Evolutionary conservation across 2,329 filamentous ascomycete genomes (phyloP), one percentile per base, ranked within the genome.

Genomic region (Stachybotrys chlorohalonatus): DNA sequence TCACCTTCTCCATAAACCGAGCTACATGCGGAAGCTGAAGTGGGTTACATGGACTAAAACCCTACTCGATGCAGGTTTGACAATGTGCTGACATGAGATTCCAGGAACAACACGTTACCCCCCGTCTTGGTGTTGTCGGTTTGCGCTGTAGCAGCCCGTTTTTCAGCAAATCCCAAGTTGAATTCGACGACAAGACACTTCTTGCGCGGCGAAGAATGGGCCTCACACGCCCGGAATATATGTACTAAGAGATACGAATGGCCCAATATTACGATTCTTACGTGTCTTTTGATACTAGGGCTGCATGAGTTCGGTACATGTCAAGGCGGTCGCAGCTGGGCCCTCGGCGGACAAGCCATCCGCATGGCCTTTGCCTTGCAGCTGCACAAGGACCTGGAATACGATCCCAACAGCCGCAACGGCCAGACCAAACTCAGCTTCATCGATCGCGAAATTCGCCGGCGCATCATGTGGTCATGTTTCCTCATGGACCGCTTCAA

Each of bases 401-500:
- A 88, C 64, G 90, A 95, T 61, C 88, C 89, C 0, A 72, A 83
- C 42, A 80, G 80, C n/a, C 75, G 79, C n/a, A 81, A 81, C 47
- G 78, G 80, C 17, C 76, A 80, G 11, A 78, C 80, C 2, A 83
- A 87, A 58, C 79, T 94, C 53, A 96, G 90, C 66, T 94, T 94
- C 62, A 90, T 92, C 15, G 94, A 97, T 68, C 86, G 90, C 31
- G 94, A 99, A 68, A 96, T 97, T 53, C 82, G 94, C 57, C 79
- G 94, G 61, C 83, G 94, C 55, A 94, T 91, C 2, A 97, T 99
- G 93, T 99, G 94, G 94, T 89, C 92, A 11, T 97, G 93, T 67
- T 96, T 96, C 65, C 71, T 96, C 55, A 96, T 97, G 92, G 94
- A 99, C 68, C 85, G 93, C 0, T 96, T 96, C 75, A 96, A 95